Conservation (phyloP, 768 basidiomycete genomes). For the Suillus weaverae region DNA sequence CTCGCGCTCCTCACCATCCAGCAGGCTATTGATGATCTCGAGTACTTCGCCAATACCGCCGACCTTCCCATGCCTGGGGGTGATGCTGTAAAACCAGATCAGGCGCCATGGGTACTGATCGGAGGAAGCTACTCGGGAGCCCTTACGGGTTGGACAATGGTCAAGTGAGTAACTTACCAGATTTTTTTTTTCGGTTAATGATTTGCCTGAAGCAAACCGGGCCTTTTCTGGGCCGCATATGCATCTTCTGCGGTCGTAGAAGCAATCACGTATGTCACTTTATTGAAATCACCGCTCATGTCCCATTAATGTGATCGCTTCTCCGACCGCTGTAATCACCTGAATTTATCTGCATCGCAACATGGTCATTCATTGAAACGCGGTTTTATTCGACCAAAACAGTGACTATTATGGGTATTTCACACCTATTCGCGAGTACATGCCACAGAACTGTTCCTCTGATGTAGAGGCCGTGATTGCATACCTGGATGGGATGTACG, state of each 20-base stretch:
- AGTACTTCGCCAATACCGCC: constrained; percentile 66
- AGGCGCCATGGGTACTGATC: constrained; percentile 42
- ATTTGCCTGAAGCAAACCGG: constrained; percentile 31
- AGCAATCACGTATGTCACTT: constrained; percentile 39
- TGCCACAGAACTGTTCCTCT: constrained; percentile 73
- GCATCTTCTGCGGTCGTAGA: constrained; percentile 49
- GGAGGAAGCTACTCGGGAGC: constrained; percentile 48
- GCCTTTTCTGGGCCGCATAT: constrained; percentile 43
- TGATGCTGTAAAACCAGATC: constrained; percentile 53
- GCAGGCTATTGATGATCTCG: constrained; percentile 73
- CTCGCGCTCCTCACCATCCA: constrained; percentile 64
- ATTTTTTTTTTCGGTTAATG: background rate
- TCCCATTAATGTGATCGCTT: background rate
- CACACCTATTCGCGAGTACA: constrained; percentile 64
- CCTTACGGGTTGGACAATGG: constrained; percentile 67
- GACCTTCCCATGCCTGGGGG: constrained; percentile 68
- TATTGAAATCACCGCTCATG: background rate
- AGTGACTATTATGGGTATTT: constrained; percentile 50
- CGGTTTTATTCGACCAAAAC: background rate
- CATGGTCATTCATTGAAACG: background rate
- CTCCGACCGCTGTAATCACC: background rate
- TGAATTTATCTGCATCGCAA: background rate
- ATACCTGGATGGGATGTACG: constrained; percentile 60
- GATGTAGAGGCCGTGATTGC: constrained; percentile 66
- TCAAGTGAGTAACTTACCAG: constrained; percentile 45